A percentile compares a stretch with the other conserved stretches of the same genome.
Evolutionary conservation across 176 grass and related monocot genomes (phyloP).

Genomic region (Melocanna baccifera): DNA sequence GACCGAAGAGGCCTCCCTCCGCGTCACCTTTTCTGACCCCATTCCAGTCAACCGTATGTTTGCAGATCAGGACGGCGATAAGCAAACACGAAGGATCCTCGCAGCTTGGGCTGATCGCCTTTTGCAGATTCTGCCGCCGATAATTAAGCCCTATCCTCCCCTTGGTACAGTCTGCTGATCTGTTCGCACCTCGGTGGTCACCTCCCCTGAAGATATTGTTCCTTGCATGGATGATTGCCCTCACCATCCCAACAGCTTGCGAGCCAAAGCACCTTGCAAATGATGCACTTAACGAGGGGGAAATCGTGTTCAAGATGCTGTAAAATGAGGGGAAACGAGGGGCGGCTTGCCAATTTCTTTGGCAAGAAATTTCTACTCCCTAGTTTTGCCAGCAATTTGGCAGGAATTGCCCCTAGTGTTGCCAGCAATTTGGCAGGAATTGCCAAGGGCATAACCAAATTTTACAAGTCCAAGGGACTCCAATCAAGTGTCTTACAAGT

Average conservation of each 20-base stretch:
- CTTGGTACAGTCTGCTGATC: neutral
- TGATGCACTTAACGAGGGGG: neutral
- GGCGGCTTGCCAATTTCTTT: too few species aligned
- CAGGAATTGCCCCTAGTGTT: too few species aligned
- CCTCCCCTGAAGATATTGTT: neutral
- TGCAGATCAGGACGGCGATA: neutral
- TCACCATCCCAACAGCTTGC: neutral
- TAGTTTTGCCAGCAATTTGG: too few species aligned
- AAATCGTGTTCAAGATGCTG: too few species aligned
- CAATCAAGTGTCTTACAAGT: too few species aligned
- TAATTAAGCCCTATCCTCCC: neutral
- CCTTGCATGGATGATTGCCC: neutral
- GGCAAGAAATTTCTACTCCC: too few species aligned
- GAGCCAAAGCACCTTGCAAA: neutral
- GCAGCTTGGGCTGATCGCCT: neutral
- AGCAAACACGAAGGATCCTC: neutral
- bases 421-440: too few species aligned
- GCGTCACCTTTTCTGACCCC: neutral
- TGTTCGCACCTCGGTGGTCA: neutral
- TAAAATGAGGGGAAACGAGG: too few species aligned
- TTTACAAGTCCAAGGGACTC: too few species aligned
- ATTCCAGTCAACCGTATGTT: neutral
- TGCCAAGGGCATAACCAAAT: too few species aligned
- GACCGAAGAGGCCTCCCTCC: neutral
- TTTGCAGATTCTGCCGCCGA: neutral